Evolutionary conservation across 108 stramenopile species (phyloP).

Genomic region (Fragilariopsis cylindrus): DNA sequence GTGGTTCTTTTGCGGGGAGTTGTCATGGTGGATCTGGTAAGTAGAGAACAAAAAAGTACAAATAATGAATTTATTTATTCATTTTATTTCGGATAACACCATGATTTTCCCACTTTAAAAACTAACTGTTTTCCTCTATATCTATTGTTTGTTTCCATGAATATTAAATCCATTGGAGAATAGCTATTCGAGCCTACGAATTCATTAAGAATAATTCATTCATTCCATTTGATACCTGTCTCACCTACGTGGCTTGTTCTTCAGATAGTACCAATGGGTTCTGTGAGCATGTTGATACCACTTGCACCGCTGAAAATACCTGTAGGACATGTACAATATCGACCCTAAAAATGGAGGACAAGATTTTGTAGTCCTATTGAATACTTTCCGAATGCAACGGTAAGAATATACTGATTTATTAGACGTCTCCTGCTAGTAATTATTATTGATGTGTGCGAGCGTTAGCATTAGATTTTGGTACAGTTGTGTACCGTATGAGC

Average conservation of each 20-base stretch:
- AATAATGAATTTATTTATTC: no score
- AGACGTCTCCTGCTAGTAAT: conserved; percentile 33
- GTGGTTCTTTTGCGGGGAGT: conserved; percentile 63
- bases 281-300: conserved; percentile 81
- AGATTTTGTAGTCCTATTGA: conserved; percentile 58
- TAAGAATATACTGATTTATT: conserved; percentile 62
- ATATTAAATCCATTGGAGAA: conserved; percentile 1
- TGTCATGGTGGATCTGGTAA: conserved; percentile 69
- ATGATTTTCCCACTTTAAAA: conserved; percentile 15
- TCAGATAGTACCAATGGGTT: conserved; percentile 70
- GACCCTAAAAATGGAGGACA: conserved; percentile 29
- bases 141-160: background rate
- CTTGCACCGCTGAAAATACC: conserved; percentile 64
- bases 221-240: conserved; percentile 73
- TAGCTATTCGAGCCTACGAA: conserved; percentile 40
- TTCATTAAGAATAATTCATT: conserved; percentile 51
- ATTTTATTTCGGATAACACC: conserved; percentile 83
- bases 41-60: background rate
- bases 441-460: conserved; percentile 5
- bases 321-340: conserved; percentile 71
- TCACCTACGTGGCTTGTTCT: conserved; percentile 86
- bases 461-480: background rate
- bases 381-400: conserved; percentile 85
- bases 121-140: background rate
- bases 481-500: background rate